Base-by-base conservation (phyloP, 495 filamentous ascomycete genomes). In the Bombardia bombarda region DNA sequence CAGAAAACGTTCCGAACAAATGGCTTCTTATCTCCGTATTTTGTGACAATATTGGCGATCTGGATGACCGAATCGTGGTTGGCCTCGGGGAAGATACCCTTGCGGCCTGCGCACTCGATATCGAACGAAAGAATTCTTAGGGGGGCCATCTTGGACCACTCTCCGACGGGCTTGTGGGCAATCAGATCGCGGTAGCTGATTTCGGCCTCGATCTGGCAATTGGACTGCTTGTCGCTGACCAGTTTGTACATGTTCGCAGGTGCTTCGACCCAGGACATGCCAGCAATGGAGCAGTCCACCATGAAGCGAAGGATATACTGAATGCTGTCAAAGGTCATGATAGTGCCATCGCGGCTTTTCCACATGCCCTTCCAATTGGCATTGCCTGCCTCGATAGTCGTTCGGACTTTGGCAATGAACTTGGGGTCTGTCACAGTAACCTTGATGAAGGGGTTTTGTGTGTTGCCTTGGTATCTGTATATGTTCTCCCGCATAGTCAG, bases 101-200 rank as follows among this genome's bases (percentile, higher is more conserved):
- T 95, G 49, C 92, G 86, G 20, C 92, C 92, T 46, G 92, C 93
- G 59, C 92, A 99, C 60, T 99, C 92, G 51, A 99, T 99, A 78
- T 99, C 92, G 50, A 99, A 96, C 2, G 90, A 96, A 12, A 99
- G 63, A 39, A 95, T 80, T 28, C 92, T 80, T 16, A 99, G 69
- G 1, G 92, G 92, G 0, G 92, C 93, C 87, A 99, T 97, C 66
- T 95, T 99, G 8, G 86, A 87, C 87, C 92, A 99, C 58, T 97
- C 92, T 3, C 90, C 92, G 44, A 86, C 83, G n/a, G 86, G 79
- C 19, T 84, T 73, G 58, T 97, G 90, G 6, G 92, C 80, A 45
- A 95, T 83, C 28, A 99, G 66, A 54, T 96, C 80, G 43, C 64
- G 67, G 52, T 89, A 96, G 63, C 84, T 80, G 16, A 92, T 73